A percentile compares a stretch with the other conserved stretches of the same genome.
phyloP scores from a whole-genome alignment of 2,329 filamentous ascomycete genomes.

The Cordyceps militaris region DNA sequence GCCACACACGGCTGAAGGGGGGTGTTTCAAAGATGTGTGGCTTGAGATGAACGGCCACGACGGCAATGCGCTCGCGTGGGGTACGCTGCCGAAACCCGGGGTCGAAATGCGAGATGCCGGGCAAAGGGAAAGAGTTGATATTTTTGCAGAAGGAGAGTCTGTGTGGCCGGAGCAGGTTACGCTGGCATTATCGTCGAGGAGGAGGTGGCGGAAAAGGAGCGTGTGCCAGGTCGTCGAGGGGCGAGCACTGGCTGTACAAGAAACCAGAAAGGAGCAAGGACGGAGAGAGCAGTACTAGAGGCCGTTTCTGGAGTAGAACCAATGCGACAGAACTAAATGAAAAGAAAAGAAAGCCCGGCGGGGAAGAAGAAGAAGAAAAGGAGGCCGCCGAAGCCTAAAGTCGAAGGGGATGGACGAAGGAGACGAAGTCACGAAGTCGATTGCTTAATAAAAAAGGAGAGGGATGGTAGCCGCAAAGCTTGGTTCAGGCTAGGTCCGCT shows the following conservation, averaged over 20 bases:
- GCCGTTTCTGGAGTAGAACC: background rate
- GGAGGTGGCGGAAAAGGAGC: conserved; percentile 2
- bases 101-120: background rate
- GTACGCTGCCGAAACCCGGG: background rate
- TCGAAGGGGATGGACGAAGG: background rate
- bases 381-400: background rate
- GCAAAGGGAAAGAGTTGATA: background rate
- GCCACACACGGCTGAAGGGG: background rate
- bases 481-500: background rate
- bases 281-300: background rate
- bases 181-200: conserved; percentile 6
- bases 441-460: conserved; percentile 10
- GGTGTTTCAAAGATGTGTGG: background rate
- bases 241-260: background rate
- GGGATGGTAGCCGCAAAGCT: background rate
- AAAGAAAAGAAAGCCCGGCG: background rate
- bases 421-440: background rate
- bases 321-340: background rate
- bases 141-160: background rate
- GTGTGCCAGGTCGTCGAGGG: background rate
- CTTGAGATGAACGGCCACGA: background rate
- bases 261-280: background rate
- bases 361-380: background rate
- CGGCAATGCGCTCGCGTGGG: background rate
- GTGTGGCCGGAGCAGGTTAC: background rate